phyloP scores from a whole-genome alignment of 371 early-diverging fungal species.

The Mucor indicus region DNA sequence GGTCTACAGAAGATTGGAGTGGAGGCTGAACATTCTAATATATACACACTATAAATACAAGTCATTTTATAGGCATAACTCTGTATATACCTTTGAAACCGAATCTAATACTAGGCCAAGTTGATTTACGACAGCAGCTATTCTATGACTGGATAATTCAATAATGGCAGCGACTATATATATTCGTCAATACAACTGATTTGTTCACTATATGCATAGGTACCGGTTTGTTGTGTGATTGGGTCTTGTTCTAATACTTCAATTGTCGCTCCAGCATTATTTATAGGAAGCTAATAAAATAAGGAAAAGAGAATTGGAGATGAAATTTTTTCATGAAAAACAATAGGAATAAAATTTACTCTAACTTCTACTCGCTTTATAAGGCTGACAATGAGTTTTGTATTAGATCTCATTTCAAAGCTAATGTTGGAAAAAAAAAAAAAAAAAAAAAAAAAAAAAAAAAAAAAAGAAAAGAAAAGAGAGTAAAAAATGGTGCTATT shows the following conservation, averaged over 20 bases:
- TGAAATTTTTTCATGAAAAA: background rate
- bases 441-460: background rate
- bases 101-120: conserved; percentile 56
- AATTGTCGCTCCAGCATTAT: conserved; percentile 49
- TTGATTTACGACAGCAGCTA: conserved; percentile 49
- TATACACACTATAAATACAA: too few species aligned
- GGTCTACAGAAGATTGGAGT: conserved; percentile 35
- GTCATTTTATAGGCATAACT: too few species aligned
- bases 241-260: conserved; percentile 64
- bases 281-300: conserved; percentile 51
- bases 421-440: conserved; percentile 4
- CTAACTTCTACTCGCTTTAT: conserved; percentile 51
- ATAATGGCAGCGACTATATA: conserved; percentile 51
- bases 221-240: conserved; percentile 60
- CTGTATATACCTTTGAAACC: conserved; percentile 56
- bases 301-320: background rate
- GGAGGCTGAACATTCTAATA: conserved; percentile 24
- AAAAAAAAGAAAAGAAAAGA: background rate
- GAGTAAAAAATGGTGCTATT: background rate
- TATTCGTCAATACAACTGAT: background rate
- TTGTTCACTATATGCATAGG: background rate
- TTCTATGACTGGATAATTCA: conserved; percentile 53
- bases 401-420: conserved; percentile 43
- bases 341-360: conserved; percentile 21
- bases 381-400: conserved; percentile 48